These are phyloP conservation scores for Thraustochytrium striatum DNA, from an alignment of 352 stramenopile genomes.

Conservation along the genomic window DNA sequence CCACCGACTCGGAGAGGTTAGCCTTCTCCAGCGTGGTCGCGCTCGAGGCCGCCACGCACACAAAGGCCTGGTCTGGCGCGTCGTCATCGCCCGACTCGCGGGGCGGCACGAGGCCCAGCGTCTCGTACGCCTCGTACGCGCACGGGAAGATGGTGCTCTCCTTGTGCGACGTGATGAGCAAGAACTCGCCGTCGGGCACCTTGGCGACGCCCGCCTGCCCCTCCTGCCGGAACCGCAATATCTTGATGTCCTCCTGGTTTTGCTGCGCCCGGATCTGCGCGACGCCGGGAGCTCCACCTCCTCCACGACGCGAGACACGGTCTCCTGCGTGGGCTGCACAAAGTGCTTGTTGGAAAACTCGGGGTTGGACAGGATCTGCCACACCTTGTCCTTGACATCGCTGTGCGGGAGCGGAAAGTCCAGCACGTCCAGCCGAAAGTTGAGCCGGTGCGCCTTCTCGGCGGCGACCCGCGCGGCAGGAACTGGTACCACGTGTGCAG, in stretches of 20 bases:
- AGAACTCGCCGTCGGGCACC: background rate
- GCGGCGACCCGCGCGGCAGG: background rate
- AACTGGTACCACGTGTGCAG: background rate
- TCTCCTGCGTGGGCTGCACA: background rate
- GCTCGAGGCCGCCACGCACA: no score
- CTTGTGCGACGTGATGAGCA: background rate
- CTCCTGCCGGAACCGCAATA: background rate
- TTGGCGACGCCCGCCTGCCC: background rate
- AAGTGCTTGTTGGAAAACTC: background rate
- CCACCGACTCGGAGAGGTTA: no score
- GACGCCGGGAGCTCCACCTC: background rate
- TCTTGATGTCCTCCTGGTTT: background rate
- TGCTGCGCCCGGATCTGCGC: background rate
- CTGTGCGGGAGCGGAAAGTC: background rate
- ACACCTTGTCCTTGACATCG: background rate
- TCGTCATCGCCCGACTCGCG: no score
- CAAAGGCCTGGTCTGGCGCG: no score
- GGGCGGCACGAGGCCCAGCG: background rate
- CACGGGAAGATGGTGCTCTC: background rate
- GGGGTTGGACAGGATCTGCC: background rate
- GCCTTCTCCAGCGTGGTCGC: no score
- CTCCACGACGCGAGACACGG: background rate
- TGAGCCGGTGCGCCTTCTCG: background rate
- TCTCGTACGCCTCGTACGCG: background rate
- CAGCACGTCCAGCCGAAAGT: background rate